phyloP scores from a whole-genome alignment of 257 asterid species.

The Solanum chilense region DNA sequence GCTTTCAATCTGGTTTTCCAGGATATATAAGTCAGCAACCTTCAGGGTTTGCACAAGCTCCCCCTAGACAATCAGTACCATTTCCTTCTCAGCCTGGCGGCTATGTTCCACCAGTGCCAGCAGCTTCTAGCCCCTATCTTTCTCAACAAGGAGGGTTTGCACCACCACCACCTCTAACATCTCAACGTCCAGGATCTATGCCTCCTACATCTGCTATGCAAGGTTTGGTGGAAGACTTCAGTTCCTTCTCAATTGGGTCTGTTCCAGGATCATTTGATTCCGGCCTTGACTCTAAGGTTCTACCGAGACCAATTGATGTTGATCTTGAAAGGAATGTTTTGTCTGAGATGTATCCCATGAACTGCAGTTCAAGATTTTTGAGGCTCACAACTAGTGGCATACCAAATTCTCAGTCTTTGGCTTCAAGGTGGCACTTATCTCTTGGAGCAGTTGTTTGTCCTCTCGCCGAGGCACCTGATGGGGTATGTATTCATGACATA shows the following conservation, averaged over 20 bases:
- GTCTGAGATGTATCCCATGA: constrained; percentile 50
- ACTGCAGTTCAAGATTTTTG: constrained; percentile 52
- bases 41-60: constrained; percentile 40
- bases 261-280: constrained; percentile 64
- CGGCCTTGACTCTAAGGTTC: constrained; percentile 43
- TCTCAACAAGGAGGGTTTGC: constrained; percentile 52
- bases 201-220: constrained; percentile 40
- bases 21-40: constrained; percentile 55
- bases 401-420: constrained; percentile 67
- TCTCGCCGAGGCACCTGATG: constrained; percentile 71
- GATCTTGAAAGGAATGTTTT: constrained; percentile 42
- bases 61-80: constrained; percentile 16
- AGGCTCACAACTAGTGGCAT: constrained; percentile 67
- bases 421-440: constrained; percentile 86
- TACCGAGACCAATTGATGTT: constrained; percentile 78
- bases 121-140: constrained; percentile 19
- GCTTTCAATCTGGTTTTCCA: constrained; percentile 48
- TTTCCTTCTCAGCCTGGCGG: constrained; percentile 51
- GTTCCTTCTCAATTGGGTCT: constrained; percentile 66
- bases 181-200: constrained; percentile 31
- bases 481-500: constrained; percentile 40
- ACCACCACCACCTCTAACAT: constrained; percentile 38
- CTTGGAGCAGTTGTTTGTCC: constrained; percentile 92
- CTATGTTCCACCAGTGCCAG: constrained; percentile 38
- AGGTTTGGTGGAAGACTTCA: constrained; percentile 71